Evolutionary conservation across 2,329 filamentous ascomycete genomes (phyloP), one percentile per base, ranked within the genome.

Genomic region (Fusarium veterinarium): DNA sequence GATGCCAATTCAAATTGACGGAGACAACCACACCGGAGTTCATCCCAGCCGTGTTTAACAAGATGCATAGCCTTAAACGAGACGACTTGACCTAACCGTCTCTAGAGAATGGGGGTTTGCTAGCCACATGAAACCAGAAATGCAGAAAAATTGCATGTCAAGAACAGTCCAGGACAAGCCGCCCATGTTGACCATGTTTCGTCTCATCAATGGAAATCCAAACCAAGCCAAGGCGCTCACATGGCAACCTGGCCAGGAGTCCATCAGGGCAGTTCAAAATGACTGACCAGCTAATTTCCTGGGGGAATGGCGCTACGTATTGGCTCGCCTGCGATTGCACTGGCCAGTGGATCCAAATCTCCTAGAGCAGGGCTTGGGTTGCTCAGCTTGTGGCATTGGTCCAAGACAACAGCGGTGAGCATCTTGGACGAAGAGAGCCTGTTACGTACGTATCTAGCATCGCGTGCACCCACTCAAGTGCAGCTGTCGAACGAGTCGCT

Each of bases 271-370:
- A 64, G 62, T 56, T 67, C 51, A 52, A 56, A 64, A 64, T 68
- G 53, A 67, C 63, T 73, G 69, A 69, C 71, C 60, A 75, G 67
- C 71, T 76, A 76, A 77, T 77, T 71, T 77, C 75, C 73, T 73
- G 60, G 69, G 70, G 67, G 62, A 64, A 64, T 41, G 49, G 64
- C 69, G 73, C 75, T 69, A 77, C 65, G 64, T 46, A 69, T 66
- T 76, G 69, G 75, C 40, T 69, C 55, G 64, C 23, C 73, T 69
- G 69, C 51, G 53, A 65, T 58, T 65, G 61, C 58, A 73, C 73
- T 71, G 58, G 63, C 60, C 28, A 38, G 69, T 73, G 74, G 74
- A 61, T 72, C 72, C 69, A 67, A 76, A 77, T 77, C 67, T 77
- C 73, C 66, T 60, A 67, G 60, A 67, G 41, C 64, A 76, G 69